These are phyloP conservation scores for Saccharomyces pastorianus DNA, from an alignment of 1,139 yeast genomes.

Conservation along the genomic window DNA sequence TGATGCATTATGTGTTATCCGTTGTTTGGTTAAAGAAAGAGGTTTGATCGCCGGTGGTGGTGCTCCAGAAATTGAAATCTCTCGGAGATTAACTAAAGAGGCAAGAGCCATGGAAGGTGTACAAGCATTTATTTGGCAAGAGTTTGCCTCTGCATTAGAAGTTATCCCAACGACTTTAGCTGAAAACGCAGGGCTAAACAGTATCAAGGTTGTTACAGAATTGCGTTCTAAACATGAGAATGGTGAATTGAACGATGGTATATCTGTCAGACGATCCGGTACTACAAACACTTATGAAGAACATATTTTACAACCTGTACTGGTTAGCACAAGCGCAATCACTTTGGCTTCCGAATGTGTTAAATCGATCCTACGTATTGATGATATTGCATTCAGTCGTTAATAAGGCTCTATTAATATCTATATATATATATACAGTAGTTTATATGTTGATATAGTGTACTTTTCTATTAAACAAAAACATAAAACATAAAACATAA, in stretches of 20 bases:
- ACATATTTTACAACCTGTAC: slow-evolving; percentile 91
- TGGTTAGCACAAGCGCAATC: slow-evolving; percentile 89
- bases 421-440: neutral
- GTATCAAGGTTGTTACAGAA: slow-evolving; percentile 91
- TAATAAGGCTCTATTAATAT: slow-evolving; percentile 23
- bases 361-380: slow-evolving; percentile 89
- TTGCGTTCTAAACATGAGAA: slow-evolving; percentile 83
- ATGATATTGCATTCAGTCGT: slow-evolving; percentile 82
- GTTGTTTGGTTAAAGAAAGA: slow-evolving; percentile 89
- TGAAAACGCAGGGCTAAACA: slow-evolving; percentile 94
- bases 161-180: slow-evolving; percentile 95
- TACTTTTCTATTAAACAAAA: neutral
- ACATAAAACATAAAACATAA: neutral
- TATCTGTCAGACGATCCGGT: slow-evolving; percentile 88
- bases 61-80: slow-evolving; percentile 93
- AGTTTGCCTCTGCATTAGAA: slow-evolving; percentile 91
- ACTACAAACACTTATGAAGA: slow-evolving; percentile 88
- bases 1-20: slow-evolving; percentile 92
- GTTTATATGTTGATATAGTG: neutral
- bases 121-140: slow-evolving; percentile 91
- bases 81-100: slow-evolving; percentile 72
- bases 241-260: slow-evolving; percentile 90
- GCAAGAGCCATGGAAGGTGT: slow-evolving; percentile 76
- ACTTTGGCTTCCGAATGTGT: slow-evolving; percentile 94
- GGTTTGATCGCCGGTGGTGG: slow-evolving; percentile 99